Conservation (phyloP, 208 protist genomes). For the Leishmania arabica region DNA sequence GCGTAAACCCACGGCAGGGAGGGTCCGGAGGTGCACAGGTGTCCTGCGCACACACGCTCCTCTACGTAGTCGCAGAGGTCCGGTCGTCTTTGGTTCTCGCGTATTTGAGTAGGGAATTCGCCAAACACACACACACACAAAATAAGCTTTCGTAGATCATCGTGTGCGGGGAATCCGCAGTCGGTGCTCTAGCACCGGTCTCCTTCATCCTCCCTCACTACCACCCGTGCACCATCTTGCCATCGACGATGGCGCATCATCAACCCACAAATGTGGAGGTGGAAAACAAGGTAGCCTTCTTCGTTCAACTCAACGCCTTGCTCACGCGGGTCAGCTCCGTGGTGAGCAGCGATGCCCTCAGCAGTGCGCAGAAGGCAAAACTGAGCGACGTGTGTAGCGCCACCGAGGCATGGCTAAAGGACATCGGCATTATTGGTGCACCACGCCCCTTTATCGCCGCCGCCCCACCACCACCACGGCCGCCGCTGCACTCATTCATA, state of each 20-base stretch:
- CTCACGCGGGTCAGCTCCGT: slow-evolving; percentile 64
- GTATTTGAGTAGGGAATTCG: background rate
- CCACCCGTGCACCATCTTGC: background rate
- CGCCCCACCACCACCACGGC: background rate
- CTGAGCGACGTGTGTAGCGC: slow-evolving; percentile 42
- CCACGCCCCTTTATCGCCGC: slow-evolving; percentile 38
- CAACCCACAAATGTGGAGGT: slow-evolving; percentile 42
- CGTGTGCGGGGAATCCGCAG: background rate
- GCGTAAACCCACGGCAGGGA: background rate
- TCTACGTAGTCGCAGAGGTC: background rate
- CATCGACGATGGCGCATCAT: slow-evolving; percentile 19
- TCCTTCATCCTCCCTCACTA: background rate
- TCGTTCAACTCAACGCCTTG: slow-evolving; percentile 75
- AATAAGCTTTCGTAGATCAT: background rate
- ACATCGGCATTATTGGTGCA: slow-evolving; percentile 37
- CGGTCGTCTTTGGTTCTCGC: background rate
- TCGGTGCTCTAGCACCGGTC: background rate
- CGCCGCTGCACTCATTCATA: background rate
- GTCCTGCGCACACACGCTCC: background rate
- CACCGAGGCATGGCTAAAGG: slow-evolving; percentile 60
- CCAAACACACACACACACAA: background rate
- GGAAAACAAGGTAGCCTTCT: slow-evolving; percentile 78
- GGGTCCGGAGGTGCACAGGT: background rate
- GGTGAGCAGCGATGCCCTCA: slow-evolving; percentile 39
- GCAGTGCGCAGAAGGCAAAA: slow-evolving; percentile 54